Base-by-base conservation (phyloP, 768 basidiomycete species). In the Coprinopsis sp. region DNA sequence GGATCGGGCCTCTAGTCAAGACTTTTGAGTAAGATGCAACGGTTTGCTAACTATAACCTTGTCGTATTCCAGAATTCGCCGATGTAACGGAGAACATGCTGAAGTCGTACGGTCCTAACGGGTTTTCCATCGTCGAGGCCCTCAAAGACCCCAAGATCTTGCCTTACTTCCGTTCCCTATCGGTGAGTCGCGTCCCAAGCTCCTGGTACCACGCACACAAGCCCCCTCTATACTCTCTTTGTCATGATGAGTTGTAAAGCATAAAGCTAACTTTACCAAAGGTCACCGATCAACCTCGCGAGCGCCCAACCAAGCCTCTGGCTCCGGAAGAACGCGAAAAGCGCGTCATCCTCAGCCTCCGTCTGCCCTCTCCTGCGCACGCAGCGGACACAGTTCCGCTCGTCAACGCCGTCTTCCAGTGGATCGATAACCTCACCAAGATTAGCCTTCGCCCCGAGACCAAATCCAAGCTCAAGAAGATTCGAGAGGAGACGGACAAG, bases 201-300 rank as follows among this genome's bases (percentile, higher is more conserved):
- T 28, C 30, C 19, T 19, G 19, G 40, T 42, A 30, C 30, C 5
- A 7, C 11, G 8, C 11, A 11, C 18, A 19, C 7, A 37, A 37
- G 19, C 34, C 5, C 37, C 14, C 37, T 22, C 18, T 22, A 28
- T 11, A n/a, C 27, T 42, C 38, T 6, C 28, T 13, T 42, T 42
- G 30, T 31, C 10, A 31, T 31, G 30, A 22, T 39, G 40, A 28
- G 6, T 6, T n/a, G 27, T 42, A 30, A 42, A 24, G 27, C 19
- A 30, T 30, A 8, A n/a, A n/a, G n/a, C 16, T n/a, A 24, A 14
- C 44, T 31, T 47, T 36, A 8, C 27, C 38, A 24, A 53, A 82
- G 80, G 77, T 92, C 44, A 91, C 92, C 21, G 93, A 96, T 69
- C 88, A 91, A 58, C 89, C 92, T 6, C 72, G 82, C 43, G 72